Percentiles rank a stretch among this genome's conserved stretches.
phyloP scores from a whole-genome alignment of 1,139 yeast species.

The Sugiyamaella neomexicana region DNA sequence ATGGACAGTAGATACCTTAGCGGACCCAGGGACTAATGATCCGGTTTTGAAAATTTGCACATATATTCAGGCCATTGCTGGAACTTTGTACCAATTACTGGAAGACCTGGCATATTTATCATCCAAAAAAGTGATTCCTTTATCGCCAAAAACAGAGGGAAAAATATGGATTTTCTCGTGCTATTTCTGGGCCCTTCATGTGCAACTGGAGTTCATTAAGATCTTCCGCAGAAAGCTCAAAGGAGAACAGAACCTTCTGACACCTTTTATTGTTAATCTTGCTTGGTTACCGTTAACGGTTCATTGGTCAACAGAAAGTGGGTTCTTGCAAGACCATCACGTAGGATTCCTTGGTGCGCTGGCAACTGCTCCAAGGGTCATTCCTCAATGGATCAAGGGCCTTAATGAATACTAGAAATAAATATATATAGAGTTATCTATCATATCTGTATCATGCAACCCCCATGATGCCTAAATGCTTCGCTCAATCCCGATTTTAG shows the following conservation, averaged over 20 bases:
- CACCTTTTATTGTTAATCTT: constrained; percentile 39
- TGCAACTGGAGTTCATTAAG: constrained; percentile 39
- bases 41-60: constrained; percentile 34
- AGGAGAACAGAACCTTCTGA: constrained; percentile 30
- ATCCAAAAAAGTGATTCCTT: constrained; percentile 40
- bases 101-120: constrained; percentile 46
- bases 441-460: not conserved
- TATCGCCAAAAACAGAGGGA: constrained; percentile 32
- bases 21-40: constrained; percentile 26
- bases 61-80: constrained; percentile 42
- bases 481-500: not conserved
- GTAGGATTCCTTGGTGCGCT: constrained; percentile 45
- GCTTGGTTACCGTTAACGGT: constrained; percentile 46
- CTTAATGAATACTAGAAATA: constrained; percentile 10
- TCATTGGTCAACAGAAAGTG: constrained; percentile 47
- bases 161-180: constrained; percentile 45
- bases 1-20: constrained; percentile 40
- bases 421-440: not conserved
- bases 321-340: constrained; percentile 37
- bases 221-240: constrained; percentile 22
- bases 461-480: no score
- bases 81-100: constrained; percentile 43
- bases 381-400: constrained; percentile 30
- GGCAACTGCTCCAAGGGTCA: constrained; percentile 36
- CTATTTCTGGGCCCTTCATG: constrained; percentile 46